phyloP scores from a whole-genome alignment of 2,329 filamentous ascomycete species.

The Aspergillus uvarum region DNA sequence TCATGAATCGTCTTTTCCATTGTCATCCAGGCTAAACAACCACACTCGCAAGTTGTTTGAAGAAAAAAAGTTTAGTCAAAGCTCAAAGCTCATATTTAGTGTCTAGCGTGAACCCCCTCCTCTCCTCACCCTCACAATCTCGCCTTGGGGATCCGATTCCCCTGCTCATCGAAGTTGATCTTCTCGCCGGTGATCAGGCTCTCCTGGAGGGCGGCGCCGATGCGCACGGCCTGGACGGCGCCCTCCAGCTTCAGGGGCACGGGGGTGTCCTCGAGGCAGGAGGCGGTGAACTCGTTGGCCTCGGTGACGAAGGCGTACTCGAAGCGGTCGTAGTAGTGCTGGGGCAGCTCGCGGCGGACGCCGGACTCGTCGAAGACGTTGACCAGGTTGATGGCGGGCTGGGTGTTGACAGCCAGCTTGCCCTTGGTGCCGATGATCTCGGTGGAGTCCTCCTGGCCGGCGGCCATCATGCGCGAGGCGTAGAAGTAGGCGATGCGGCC shows the following conservation, averaged over 20 bases:
- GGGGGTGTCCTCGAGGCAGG: neutral
- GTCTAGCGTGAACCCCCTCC: neutral
- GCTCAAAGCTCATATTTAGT: neutral
- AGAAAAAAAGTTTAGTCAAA: neutral
- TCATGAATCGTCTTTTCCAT: neutral
- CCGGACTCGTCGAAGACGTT: constrained; percentile 56
- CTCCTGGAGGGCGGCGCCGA: neutral
- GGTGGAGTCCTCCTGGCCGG: constrained; percentile 66
- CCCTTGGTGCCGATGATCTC: constrained; percentile 68
- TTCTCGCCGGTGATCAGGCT: neutral
- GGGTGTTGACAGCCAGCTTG: constrained; percentile 62
- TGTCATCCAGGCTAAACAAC: neutral
- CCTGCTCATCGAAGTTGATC: neutral
- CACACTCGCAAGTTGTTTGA: neutral
- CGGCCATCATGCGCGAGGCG: constrained; percentile 65
- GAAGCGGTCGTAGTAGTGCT: constrained; percentile 65
- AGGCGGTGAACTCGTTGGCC: constrained; percentile 57
- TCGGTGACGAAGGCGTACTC: constrained; percentile 64
- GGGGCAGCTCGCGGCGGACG: constrained; percentile 60
- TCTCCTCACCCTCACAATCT: neutral
- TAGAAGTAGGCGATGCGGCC: constrained; percentile 66
- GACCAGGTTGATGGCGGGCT: constrained; percentile 58
- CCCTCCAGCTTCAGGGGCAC: neutral
- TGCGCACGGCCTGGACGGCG: neutral
- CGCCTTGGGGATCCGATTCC: neutral